Evolutionary conservation across 164 flowering plant genomes (phyloP), one percentile per base, ranked within the genome.

Genomic region (Platanus orientalis): DNA sequence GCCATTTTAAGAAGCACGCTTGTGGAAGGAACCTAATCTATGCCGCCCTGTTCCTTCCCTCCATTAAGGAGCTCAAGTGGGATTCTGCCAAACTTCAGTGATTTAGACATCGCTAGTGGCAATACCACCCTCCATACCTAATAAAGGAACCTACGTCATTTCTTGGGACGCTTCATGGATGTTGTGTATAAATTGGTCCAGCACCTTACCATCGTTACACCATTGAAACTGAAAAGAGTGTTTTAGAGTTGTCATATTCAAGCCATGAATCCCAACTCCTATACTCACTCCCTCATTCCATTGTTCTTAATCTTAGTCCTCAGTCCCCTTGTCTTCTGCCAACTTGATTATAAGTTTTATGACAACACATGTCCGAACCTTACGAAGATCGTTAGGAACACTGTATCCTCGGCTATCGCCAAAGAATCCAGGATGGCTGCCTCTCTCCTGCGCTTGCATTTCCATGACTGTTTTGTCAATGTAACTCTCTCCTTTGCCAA

Each of bases 351-450:
- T 27, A 69, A 57, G 6, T 85, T 70, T 59, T 87, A 89, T 54
- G 85, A 74, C 27, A 1, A 49, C 5, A 70, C 77, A 56, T 89
- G 96, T 68, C 96, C 96, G 1, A 68, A 71, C 65, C 68, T 89
- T 20, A 67, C 78, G 1, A 75, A 20, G 51, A 83, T 82, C 14
- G 88, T 89, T 23, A 73, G 82, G 53, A 52, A 50, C 45, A 78
- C 77, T 27, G 82, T 89, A 4, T 74, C 66, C 77, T 76, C 81
- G 4, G 96, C 88, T 24, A 62, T 86, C 20, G 25, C 60, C 1
- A 86, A 88, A 39, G 91, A 88, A 27, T 78, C 87, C 12, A 77
- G 96, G 67, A 82, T 88, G 71, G 90, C 89, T 1, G 90, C 95
- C 40, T 85, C 89, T 28, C 78, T 84, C 66, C 60, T 85, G 25